These are phyloP conservation scores for Coix lacrymajobi DNA, from an alignment of 176 grass and related monocot species.

Conservation along the genomic window DNA sequence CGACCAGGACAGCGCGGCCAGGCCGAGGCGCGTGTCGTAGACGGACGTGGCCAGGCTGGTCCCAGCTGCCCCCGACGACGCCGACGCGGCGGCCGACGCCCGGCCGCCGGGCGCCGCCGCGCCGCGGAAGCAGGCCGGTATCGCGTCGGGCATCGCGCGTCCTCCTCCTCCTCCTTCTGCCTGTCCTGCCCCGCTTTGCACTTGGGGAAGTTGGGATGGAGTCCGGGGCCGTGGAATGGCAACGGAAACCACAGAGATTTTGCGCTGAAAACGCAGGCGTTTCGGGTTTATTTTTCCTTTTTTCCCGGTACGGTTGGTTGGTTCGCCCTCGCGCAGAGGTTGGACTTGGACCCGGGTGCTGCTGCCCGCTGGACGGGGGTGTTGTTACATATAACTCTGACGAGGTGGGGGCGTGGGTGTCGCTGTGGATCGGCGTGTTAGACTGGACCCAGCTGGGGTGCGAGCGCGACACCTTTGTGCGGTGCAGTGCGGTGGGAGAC, in stretches of 20 bases:
- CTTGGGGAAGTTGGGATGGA: not conserved
- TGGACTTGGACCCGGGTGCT: constrained; percentile 23
- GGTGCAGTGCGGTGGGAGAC: not conserved
- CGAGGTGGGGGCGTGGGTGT: not conserved
- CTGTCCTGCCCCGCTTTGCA: too few relatives aligned
- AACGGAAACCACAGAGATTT: not conserved
- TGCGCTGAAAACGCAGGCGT: not conserved
- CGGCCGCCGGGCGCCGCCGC: not conserved
- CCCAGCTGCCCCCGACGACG: constrained; percentile 25
- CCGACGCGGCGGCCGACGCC: not conserved
- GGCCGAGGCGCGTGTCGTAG: constrained; percentile 80
- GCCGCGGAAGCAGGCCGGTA: constrained; percentile 46
- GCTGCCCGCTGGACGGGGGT: too few relatives aligned
- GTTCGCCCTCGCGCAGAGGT: not conserved
- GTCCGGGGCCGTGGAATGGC: not conserved
- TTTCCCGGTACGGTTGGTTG: not conserved
- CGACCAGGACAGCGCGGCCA: constrained; percentile 82
- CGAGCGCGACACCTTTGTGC: not conserved
- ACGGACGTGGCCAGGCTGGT: constrained; percentile 67
- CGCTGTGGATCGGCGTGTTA: not conserved
- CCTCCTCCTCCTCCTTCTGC: too few relatives aligned
- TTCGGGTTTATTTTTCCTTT: not conserved
- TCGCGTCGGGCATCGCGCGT: constrained; percentile 43
- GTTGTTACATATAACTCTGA: too few relatives aligned
- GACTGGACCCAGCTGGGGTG: constrained; percentile 40